Conservation (phyloP, 1,284 basidiomycete genomes). For the Puccinia sorghi region DNA sequence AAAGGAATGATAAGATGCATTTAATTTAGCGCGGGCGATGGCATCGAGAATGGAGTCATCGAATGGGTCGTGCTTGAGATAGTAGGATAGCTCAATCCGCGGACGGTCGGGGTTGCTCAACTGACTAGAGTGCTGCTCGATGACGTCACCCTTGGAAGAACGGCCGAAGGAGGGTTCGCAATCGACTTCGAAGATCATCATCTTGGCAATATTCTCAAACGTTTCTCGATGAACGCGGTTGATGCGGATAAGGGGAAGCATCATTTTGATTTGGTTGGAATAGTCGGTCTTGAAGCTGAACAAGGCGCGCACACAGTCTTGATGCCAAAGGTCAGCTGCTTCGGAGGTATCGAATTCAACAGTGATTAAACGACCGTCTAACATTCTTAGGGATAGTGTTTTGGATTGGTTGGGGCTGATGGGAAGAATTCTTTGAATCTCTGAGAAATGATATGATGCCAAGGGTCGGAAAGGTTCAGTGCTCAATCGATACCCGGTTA, state of each 20-base stretch:
- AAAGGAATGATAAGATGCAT: background rate
- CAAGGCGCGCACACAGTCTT: conserved; percentile 53
- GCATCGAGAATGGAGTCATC: conserved; percentile 46
- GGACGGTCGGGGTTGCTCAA: conserved; percentile 7
- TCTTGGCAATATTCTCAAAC: conserved; percentile 53
- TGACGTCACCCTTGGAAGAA: conserved; percentile 2
- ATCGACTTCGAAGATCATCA: conserved; percentile 48
- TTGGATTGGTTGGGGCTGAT: conserved; percentile 52
- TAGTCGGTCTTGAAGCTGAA: conserved; percentile 53
- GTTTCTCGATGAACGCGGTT: conserved; percentile 50
- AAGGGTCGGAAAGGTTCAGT: conserved; percentile 55
- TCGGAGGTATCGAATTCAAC: conserved; percentile 56
- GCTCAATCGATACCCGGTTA: conserved; percentile 55
- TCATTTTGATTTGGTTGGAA: conserved; percentile 54
- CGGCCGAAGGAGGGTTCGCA: background rate
- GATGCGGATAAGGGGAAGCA: conserved; percentile 55
- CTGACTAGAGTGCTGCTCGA: conserved; percentile 6
- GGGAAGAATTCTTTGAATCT: conserved; percentile 53
- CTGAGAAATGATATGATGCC: conserved; percentile 53
- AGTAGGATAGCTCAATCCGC: conserved; percentile 40
- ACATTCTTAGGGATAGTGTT: conserved; percentile 52
- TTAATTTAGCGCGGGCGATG: conserved; percentile 19
- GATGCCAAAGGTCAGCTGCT: conserved; percentile 52
- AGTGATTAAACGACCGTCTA: conserved; percentile 51
- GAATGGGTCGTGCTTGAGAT: conserved; percentile 34